A percentile compares a stretch with the other conserved stretches of the same genome.
Evolutionary conservation across 805 yeast species (phyloP).

Genomic region (Yarrowia osloensis): DNA sequence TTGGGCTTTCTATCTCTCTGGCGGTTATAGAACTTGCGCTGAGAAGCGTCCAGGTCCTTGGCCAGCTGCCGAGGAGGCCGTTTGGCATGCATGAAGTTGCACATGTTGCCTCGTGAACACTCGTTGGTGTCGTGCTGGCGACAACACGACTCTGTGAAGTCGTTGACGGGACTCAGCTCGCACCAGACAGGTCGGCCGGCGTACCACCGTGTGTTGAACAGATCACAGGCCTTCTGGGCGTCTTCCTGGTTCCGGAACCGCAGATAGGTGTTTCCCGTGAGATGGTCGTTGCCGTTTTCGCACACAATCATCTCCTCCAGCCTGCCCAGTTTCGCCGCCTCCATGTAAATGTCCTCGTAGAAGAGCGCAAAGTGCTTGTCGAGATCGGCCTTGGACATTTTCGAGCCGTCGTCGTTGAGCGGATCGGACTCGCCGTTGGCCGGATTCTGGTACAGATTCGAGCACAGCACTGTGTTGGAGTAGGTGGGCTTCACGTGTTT

Average conservation of each 20-base stretch:
- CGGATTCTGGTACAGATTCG: constrained; percentile 67
- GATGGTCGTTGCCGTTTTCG: constrained; percentile 73
- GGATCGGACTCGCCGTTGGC: constrained; percentile 36
- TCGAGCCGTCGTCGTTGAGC: constrained; percentile 34
- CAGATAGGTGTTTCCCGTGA: constrained; percentile 84
- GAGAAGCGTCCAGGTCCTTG: constrained; percentile 49
- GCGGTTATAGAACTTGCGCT: constrained; percentile 36
- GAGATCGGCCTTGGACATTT: constrained; percentile 43
- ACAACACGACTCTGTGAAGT: constrained; percentile 72
- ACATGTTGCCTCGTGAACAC: constrained; percentile 79
- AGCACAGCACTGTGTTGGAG: constrained; percentile 65
- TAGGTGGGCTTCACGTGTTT: constrained; percentile 62
- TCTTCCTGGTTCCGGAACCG: constrained; percentile 56
- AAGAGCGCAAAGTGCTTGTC: constrained; percentile 59
- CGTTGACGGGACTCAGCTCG: constrained; percentile 73
- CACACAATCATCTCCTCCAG: constrained; percentile 70
- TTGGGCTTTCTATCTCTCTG: constrained; percentile 9
- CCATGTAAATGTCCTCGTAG: constrained; percentile 71
- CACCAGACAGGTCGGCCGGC: constrained; percentile 74
- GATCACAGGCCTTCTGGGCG: constrained; percentile 62
- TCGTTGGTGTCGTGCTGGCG: constrained; percentile 61
- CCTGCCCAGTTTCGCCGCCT: constrained; percentile 53
- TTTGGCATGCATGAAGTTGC: constrained; percentile 84
- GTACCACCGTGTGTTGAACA: constrained; percentile 80
- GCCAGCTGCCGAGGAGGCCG: constrained; percentile 53